Percentiles rank a stretch among this genome's conserved stretches.
Evolutionary conservation across 257 asterid species (phyloP).

Genomic region (Solanum appendiculatum): DNA sequence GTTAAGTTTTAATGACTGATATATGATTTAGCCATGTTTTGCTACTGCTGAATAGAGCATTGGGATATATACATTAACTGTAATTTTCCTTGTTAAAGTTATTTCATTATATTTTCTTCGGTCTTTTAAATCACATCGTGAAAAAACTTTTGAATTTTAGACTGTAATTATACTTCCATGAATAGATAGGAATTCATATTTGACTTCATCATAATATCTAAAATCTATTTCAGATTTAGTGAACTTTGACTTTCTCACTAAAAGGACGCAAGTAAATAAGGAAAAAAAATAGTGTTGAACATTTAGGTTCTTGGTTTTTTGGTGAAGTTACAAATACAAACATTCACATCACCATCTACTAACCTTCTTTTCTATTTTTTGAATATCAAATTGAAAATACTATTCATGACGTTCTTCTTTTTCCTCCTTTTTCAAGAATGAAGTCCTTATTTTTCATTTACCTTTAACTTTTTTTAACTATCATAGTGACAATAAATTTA

Average conservation of each 20-base stretch:
- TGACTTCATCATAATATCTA: background rate
- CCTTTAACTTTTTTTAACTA: background rate
- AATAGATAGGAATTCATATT: background rate
- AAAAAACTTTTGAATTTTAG: background rate
- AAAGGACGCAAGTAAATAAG: background rate
- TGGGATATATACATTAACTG: background rate
- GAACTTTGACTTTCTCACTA: background rate
- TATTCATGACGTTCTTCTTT: background rate
- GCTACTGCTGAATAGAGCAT: background rate
- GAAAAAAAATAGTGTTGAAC: background rate
- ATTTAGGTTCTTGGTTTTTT: background rate
- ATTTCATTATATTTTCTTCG: background rate
- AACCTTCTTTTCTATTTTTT: background rate
- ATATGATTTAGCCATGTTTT: background rate
- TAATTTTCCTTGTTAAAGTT: slow-evolving; percentile 1
- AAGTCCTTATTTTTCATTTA: background rate
- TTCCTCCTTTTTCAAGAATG: background rate
- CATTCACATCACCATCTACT: background rate
- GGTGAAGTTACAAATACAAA: background rate
- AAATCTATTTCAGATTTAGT: background rate
- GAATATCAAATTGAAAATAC: background rate
- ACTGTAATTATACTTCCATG: background rate
- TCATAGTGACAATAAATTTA: background rate
- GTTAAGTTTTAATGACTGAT: background rate
- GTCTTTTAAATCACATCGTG: background rate